Percentiles rank a stretch among this genome's conserved stretches.
Conservation (phyloP, 371 early-diverging fungal species). For the Mucor racemosus region DNA sequence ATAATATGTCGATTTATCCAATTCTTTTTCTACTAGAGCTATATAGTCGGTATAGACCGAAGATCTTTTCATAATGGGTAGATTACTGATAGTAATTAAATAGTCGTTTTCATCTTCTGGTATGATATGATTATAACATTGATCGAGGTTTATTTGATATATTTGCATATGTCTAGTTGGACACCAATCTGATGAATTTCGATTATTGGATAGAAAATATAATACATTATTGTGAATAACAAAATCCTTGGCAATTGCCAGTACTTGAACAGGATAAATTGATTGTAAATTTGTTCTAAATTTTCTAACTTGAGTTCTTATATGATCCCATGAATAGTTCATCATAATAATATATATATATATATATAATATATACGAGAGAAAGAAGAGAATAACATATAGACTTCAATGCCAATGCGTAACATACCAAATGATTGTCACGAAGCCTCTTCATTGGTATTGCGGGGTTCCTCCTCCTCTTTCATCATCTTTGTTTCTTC, state of each 20-base stretch:
- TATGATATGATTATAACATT: neutral
- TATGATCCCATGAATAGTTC: slow-evolving; percentile 61
- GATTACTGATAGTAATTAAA: slow-evolving; percentile 4
- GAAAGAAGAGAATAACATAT: neutral
- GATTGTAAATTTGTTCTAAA: slow-evolving; percentile 54
- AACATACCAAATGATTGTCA: too few relatives aligned
- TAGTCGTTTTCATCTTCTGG: neutral
- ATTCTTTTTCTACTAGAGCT: neutral
- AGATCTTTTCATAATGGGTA: slow-evolving; percentile 1
- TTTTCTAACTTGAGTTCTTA: slow-evolving; percentile 61
- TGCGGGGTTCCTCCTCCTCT: neutral
- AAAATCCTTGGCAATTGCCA: slow-evolving; percentile 61
- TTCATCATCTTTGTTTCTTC: too few relatives aligned
- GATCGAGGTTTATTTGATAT: slow-evolving; percentile 31
- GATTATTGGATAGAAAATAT: slow-evolving; percentile 66
- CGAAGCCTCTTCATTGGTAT: too few relatives aligned
- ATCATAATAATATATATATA: slow-evolving; percentile 26
- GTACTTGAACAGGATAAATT: slow-evolving; percentile 33
- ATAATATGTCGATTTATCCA: neutral
- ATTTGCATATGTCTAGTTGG: slow-evolving; percentile 31
- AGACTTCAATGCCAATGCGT: too few relatives aligned
- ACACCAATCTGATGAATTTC: slow-evolving; percentile 11
- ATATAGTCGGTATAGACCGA: slow-evolving; percentile 27
- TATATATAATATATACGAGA: neutral
- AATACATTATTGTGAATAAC: slow-evolving; percentile 55